Evolutionary conservation across 2,329 filamentous ascomycete species (phyloP).

Genomic region (Cytospora piceicola): DNA sequence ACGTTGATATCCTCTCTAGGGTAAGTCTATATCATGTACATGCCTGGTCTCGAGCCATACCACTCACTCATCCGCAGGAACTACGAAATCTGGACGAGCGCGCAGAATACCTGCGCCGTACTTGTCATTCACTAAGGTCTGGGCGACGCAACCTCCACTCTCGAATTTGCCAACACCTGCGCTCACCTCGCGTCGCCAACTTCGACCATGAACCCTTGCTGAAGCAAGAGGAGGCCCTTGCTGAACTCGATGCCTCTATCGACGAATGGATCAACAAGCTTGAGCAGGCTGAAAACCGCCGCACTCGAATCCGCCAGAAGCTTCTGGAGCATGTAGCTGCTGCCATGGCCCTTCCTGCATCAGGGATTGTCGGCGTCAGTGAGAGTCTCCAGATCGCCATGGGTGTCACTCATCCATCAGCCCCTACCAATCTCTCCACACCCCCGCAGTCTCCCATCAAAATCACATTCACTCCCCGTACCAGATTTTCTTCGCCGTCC

Average conservation of each 20-base stretch:
- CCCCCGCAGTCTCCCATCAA: slow-evolving; percentile 65
- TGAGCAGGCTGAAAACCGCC: slow-evolving; percentile 78
- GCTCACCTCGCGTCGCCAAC: slow-evolving; percentile 69
- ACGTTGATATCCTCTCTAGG: slow-evolving; percentile 68
- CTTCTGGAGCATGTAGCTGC: slow-evolving; percentile 81
- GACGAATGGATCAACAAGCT: slow-evolving; percentile 81
- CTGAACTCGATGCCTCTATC: slow-evolving; percentile 76
- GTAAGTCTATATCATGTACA: slow-evolving; percentile 43
- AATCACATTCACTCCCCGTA: slow-evolving; percentile 38
- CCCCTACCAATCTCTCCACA: slow-evolving; percentile 53
- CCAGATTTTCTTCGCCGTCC: slow-evolving; percentile 47
- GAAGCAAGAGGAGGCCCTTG: slow-evolving; percentile 78
- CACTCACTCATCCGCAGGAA: slow-evolving; percentile 53
- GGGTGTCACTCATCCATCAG: slow-evolving; percentile 39
- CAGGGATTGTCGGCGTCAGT: slow-evolving; percentile 41
- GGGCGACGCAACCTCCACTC: slow-evolving; percentile 77
- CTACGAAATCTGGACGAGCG: slow-evolving; percentile 76
- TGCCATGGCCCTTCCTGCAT: slow-evolving; percentile 57
- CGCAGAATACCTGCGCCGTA: slow-evolving; percentile 77
- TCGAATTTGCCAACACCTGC: slow-evolving; percentile 77
- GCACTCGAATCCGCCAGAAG: slow-evolving; percentile 76
- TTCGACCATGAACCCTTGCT: slow-evolving; percentile 77
- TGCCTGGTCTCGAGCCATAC: no score
- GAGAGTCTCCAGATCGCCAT: slow-evolving; percentile 49
- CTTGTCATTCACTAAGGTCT: slow-evolving; percentile 74